Conservation (phyloP, 257 asterid genomes). For the Rauvolfia tetraphylla region DNA sequence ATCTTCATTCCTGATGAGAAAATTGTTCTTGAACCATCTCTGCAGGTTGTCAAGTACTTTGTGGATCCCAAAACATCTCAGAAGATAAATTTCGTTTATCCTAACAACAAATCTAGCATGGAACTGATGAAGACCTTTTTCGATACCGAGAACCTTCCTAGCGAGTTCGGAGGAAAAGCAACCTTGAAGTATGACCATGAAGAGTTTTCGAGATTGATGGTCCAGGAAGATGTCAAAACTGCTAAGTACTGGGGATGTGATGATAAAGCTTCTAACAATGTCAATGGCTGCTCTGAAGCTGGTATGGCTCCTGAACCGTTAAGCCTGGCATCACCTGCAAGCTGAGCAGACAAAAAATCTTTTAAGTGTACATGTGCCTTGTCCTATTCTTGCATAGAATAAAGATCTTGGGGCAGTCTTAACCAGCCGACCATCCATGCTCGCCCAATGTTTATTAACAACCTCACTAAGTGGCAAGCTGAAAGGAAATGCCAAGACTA, state of each 20-base stretch:
- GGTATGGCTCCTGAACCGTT: constrained; percentile 20
- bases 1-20: not conserved
- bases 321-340: constrained; percentile 34
- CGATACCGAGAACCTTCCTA: constrained; percentile 69
- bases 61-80: constrained; percentile 57
- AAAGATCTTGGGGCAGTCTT: not conserved
- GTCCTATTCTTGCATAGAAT: not conserved
- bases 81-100: constrained; percentile 64
- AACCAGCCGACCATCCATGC: not conserved
- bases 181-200: constrained; percentile 67
- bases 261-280: constrained; percentile 2
- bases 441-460: not conserved
- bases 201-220: constrained; percentile 79
- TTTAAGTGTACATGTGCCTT: not conserved
- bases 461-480: not conserved
- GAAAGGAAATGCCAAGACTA: not conserved
- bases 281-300: constrained; percentile 13
- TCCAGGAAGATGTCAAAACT: constrained; percentile 59
- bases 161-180: constrained; percentile 80
- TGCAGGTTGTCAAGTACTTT: constrained; percentile 68
- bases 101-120: constrained; percentile 55
- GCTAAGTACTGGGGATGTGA: constrained; percentile 64
- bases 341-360: constrained; percentile 15
- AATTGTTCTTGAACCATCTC: not conserved
- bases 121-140: constrained; percentile 69